A percentile compares a stretch with the other conserved stretches of the same genome.
Evolutionary conservation across 2,329 filamentous ascomycete genomes (phyloP).

Genomic region (Pezicula carpinea): DNA sequence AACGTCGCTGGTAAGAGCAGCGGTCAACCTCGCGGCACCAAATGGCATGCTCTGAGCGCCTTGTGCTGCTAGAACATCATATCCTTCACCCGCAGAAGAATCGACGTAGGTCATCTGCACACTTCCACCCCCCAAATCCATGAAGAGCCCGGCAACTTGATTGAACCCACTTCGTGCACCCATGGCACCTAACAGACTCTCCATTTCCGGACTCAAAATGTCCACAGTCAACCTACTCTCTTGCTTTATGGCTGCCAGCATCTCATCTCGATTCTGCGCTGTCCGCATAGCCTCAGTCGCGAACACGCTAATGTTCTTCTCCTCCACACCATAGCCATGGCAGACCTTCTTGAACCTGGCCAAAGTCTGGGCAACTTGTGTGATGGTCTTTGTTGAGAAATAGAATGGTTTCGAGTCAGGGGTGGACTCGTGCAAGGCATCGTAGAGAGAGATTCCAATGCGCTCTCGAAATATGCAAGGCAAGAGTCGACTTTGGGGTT

Average conservation of each 20-base stretch:
- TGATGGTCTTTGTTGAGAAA: constrained; percentile 54
- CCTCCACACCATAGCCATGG: constrained; percentile 61
- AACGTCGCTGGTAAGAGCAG: constrained; percentile 37
- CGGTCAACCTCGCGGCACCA: constrained; percentile 54
- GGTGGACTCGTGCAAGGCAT: constrained; percentile 59
- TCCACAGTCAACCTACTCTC: constrained; percentile 64
- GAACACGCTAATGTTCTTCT: constrained; percentile 64
- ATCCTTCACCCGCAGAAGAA: constrained; percentile 34
- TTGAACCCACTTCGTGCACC: constrained; percentile 74
- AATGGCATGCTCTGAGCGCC: constrained; percentile 56
- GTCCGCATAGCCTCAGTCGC: constrained; percentile 87
- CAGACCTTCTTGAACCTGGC: constrained; percentile 70
- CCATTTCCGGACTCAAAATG: constrained; percentile 72
- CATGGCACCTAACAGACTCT: constrained; percentile 78
- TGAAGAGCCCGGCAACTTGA: constrained; percentile 70
- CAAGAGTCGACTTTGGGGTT: constrained; percentile 66
- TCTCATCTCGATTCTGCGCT: constrained; percentile 67
- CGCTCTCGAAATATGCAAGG: constrained; percentile 75
- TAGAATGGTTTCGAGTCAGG: constrained; percentile 26
- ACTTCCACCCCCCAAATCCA: constrained; percentile 77
- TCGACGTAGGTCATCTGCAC: constrained; percentile 63
- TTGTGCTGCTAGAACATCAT: constrained; percentile 48
- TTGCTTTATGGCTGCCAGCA: constrained; percentile 59
- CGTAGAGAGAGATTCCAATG: constrained; percentile 79
- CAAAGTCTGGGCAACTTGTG: constrained; percentile 61